Conservation (phyloP, 2,329 filamentous ascomycete species). For the Fragosphaeria purpurea region DNA sequence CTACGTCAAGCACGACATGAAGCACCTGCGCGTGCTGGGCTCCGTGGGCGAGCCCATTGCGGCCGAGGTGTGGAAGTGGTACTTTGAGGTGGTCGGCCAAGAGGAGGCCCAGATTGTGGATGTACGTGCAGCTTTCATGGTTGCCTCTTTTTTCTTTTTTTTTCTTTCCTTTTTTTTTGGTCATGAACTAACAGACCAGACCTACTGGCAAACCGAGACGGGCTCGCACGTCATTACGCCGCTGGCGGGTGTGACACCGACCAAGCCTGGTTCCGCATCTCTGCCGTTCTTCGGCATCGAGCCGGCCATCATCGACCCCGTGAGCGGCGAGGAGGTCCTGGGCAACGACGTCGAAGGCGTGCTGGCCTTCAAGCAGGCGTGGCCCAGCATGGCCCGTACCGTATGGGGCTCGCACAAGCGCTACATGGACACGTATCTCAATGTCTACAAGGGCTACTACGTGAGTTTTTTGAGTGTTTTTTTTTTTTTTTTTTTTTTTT, state of each 20-base stretch:
- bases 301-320: slow-evolving; percentile 92
- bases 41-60: slow-evolving; percentile 97
- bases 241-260: slow-evolving; percentile 84
- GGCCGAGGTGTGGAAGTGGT: slow-evolving; percentile 99
- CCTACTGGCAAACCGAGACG: slow-evolving; percentile 99
- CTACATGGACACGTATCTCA: slow-evolving; percentile 97
- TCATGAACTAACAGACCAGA: slow-evolving; percentile 42
- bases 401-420: slow-evolving; percentile 97
- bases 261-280: slow-evolving; percentile 92
- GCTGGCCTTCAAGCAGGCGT: slow-evolving; percentile 91
- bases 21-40: slow-evolving; percentile 77
- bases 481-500: neutral
- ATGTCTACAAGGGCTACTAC: slow-evolving; percentile 97
- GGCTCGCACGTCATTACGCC: slow-evolving; percentile 94
- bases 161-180: no score
- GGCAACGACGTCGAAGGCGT: slow-evolving; percentile 98
- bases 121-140: slow-evolving; percentile 44
- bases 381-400: slow-evolving; percentile 97
- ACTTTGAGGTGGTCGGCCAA: slow-evolving; percentile 89
- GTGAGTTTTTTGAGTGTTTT: slow-evolving; percentile 42
- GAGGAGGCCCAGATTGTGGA: slow-evolving; percentile 89
- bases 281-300: slow-evolving; percentile 98
- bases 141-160: no score
- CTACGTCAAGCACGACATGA: slow-evolving; percentile 83
- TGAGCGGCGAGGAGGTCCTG: slow-evolving; percentile 83